Evolutionary conservation across 805 yeast genomes (phyloP), one percentile per base, ranked within the genome.

Genomic region (Yueomyces sp.): DNA sequence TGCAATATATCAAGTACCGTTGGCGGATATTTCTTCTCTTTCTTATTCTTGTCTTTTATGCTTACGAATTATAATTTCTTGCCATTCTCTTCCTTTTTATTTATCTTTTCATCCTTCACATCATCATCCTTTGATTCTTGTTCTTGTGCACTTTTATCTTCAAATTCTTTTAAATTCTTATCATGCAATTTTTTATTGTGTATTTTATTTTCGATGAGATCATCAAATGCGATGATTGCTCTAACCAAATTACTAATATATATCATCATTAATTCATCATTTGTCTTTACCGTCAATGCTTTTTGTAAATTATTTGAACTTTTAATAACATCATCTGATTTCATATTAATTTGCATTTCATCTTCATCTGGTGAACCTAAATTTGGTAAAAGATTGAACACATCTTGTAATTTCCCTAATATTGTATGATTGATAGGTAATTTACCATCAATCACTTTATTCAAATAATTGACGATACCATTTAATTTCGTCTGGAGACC

Each of bases 201-300:
- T 51, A 92, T 79, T 66, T 92, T 92, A 67, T 94, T 94, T 56
- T 92, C 97, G 59, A 92, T 92, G 63, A 92, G 74, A 62, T 92
- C 94, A 64, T 92, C 95, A 74, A 92, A 90, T 8, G 97, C 94
- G 57, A 92, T 83, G 55, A 94, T 88, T 4, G 97, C 84, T 59
- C 97, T 76, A 28, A 92, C 95, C 55, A 92, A 69, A 42, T 90
- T 81, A 55, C 92, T 77, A 51, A 92, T 78, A 61, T 94, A 94
- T 28, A 92, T 77, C 57, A 86, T 74, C 98, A 94, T 90, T 53
- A 94, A 70, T 63, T 92, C 95, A 59, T 92, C 99, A 59, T 92
- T 94, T 3, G 98, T 86, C 66, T 90, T 92, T 39, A 84, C 74
- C 1, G 94, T 87, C 59, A 90, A 82, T 2, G 97, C 94, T 43